Conservation (phyloP, 2,329 filamentous ascomycete genomes). For the Hypoxylon sp. region DNA sequence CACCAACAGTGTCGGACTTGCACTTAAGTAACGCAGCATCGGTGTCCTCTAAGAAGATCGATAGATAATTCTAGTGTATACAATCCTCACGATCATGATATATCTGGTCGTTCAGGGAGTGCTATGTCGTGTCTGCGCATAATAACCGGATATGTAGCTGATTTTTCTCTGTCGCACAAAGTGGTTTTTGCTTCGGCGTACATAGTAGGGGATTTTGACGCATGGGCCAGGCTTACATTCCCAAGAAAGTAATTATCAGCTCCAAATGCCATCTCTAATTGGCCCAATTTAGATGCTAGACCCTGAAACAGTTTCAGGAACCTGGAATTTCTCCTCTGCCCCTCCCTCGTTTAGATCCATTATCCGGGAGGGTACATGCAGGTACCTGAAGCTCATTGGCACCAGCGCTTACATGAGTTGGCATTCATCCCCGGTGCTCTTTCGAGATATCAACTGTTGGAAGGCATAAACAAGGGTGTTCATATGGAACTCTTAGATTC, state of each 20-base stretch:
- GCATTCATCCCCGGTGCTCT: not conserved
- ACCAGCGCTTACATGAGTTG: not conserved
- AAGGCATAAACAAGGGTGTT: not conserved
- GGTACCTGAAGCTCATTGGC: conserved; percentile 19
- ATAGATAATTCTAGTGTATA: not conserved
- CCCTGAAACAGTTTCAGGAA: conserved; percentile 44
- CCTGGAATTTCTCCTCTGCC: conserved; percentile 29
- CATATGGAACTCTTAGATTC: not conserved
- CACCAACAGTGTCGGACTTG: not conserved
- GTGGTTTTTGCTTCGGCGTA: conserved; percentile 1
- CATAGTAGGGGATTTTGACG: conserved; percentile 19
- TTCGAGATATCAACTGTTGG: not conserved
- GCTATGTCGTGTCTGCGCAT: not conserved
- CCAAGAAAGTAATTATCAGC: conserved; percentile 39
- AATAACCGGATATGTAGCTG: not conserved
- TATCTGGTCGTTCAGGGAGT: not conserved
- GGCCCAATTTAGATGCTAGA: conserved; percentile 29
- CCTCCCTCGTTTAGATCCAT: conserved; percentile 11
- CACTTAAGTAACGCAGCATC: not conserved
- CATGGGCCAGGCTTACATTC: conserved; percentile 33
- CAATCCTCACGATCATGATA: not conserved
- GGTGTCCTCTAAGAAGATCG: not conserved
- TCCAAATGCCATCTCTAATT: conserved; percentile 26
- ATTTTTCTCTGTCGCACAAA: not conserved
- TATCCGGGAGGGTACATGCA: not conserved